Base-by-base conservation (phyloP, 148 eudicot genomes). In the Rhododendron vialii region DNA sequence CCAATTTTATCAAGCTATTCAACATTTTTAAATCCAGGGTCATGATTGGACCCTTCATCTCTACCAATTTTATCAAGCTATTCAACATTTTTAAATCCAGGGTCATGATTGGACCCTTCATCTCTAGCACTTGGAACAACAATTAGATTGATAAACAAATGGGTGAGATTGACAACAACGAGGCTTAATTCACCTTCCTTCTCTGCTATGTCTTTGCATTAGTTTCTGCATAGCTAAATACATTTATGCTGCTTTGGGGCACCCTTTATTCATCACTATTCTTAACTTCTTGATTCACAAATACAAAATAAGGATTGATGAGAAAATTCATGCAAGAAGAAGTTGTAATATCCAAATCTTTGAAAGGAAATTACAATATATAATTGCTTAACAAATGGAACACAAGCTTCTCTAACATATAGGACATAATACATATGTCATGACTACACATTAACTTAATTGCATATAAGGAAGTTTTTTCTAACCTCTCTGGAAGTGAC, bases 401-500 rank as follows among this genome's bases (percentile, higher is more conserved):
- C 33, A 59, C 75, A 26, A 47, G 7, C 51, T 71, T 69, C 85
- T 69, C 28, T 45, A 28, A 28, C 78, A 69, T 47, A 45, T 36
- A 43, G 17, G 22, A 28, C 74, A 51, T 7, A 83, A 51, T 83
- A 35, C 78, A 26, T 28, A 43, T 3, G 10, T 65, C 41, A 67
- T 57, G 24, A 73, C 51, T 47, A 47, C 13, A 81, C 24, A 8
- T 45, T n/a, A 78, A 18, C 7, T 5, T 3, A 50, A 78, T 50
- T 20, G 71, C 33, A 14, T 81, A 79, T 47, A 47, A 83, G 59
- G 50, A 88, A 74, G 51, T 50, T 20, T 82, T 84, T 41, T 80
- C 81, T 84, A 63, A 98, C 99, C 99, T 92, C 89, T 86, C 92
- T 14, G 90, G 92, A 86, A 92, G 92, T 65, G 87, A 83, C 80